phyloP scores from a whole-genome alignment of 371 early-diverging fungal genomes.

The Dinochytrium kinnereticum region DNA sequence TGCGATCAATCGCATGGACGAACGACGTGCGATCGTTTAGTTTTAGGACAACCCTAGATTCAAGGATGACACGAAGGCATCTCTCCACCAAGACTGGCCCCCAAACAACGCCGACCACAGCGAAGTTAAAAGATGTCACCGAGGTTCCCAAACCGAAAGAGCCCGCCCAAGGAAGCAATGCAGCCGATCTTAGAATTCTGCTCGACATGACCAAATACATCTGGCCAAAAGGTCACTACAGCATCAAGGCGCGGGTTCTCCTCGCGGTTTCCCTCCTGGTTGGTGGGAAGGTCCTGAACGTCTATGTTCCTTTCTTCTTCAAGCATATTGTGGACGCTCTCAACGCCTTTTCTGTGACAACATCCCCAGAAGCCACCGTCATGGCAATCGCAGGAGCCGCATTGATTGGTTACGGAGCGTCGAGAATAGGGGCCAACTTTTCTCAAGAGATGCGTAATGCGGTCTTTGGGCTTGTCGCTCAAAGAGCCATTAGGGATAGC shows the following conservation, averaged over 20 bases:
- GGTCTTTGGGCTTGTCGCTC: slow-evolving; percentile 93
- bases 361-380: slow-evolving; percentile 53
- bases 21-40: not conserved
- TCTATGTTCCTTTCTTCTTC: slow-evolving; percentile 94
- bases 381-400: slow-evolving; percentile 81
- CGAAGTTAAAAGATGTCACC: not conserved
- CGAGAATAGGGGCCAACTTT: slow-evolving; percentile 80
- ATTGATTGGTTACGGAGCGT: slow-evolving; percentile 91
- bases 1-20: not conserved
- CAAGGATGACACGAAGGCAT: too few species aligned
- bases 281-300: slow-evolving; percentile 79
- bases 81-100: too few species aligned
- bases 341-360: slow-evolving; percentile 29
- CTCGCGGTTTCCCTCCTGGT: slow-evolving; percentile 54
- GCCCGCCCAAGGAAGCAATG: slow-evolving; percentile 13
- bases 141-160: not conserved
- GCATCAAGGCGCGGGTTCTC: slow-evolving; percentile 80
- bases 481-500: slow-evolving; percentile 88
- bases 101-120: not conserved
- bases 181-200: slow-evolving; percentile 70
- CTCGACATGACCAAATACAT: slow-evolving; percentile 80
- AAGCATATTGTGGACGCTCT: slow-evolving; percentile 84
- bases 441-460: slow-evolving; percentile 91
- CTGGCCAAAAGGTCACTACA: slow-evolving; percentile 85
- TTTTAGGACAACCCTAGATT: too few species aligned